Evolutionary conservation across 2,329 filamentous ascomycete species (phyloP).

Genomic region (Tolypocladium ovalisporum): DNA sequence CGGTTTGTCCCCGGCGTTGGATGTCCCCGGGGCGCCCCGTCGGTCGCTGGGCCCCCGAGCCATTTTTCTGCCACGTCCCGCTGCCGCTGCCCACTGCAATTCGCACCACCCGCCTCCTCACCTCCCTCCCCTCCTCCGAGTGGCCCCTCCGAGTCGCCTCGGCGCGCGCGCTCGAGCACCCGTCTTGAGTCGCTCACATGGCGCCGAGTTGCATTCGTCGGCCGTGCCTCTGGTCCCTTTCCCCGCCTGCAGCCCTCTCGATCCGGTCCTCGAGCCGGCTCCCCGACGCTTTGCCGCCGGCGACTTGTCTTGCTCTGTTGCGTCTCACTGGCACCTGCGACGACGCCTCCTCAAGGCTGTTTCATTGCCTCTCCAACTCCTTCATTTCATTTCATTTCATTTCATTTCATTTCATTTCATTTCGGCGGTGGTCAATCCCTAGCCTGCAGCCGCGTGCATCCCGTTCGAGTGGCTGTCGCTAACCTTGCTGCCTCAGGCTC

Average conservation of each 20-base stretch:
- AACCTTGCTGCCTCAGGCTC: constrained; percentile 23
- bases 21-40: not conserved
- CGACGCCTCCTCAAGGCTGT: not conserved
- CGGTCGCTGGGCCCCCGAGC: not conserved
- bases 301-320: not conserved
- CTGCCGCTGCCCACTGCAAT: not conserved
- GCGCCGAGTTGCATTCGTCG: constrained; percentile 2
- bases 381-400: not conserved
- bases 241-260: constrained; percentile 2
- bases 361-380: not conserved
- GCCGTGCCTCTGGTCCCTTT: not conserved
- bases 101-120: not conserved
- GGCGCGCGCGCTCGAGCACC: not conserved
- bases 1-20: not conserved
- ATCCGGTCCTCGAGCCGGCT: not conserved
- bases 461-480: constrained; percentile 5
- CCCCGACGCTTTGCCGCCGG: not conserved
- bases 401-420: not conserved
- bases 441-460: not conserved
- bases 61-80: not conserved
- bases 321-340: not conserved
- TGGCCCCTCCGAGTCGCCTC: constrained; percentile 2
- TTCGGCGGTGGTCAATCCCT: not conserved
- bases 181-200: constrained; percentile 2
- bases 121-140: constrained; percentile 3